Conservation (phyloP, 345 rosid genomes). For the Punica granatum region DNA sequence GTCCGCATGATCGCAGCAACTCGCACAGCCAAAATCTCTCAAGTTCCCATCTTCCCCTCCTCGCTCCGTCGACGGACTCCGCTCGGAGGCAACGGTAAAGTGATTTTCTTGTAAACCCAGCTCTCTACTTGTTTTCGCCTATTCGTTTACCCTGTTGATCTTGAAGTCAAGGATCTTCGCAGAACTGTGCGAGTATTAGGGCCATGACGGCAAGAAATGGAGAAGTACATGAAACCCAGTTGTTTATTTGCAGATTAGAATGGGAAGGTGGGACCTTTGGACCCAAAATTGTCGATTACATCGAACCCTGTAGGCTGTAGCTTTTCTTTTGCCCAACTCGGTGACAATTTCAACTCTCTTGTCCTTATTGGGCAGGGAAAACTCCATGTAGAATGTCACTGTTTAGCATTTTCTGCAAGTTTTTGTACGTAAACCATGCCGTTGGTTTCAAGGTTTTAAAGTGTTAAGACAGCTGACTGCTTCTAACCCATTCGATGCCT, state of each 20-base stretch:
- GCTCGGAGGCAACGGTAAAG: background rate
- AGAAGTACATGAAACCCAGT: background rate
- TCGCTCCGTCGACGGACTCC: background rate
- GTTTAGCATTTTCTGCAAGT: background rate
- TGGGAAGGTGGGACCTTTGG: background rate
- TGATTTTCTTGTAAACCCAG: background rate
- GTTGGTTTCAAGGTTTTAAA: background rate
- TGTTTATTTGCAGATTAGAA: background rate
- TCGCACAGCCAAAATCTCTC: no score
- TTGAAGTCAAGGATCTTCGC: background rate
- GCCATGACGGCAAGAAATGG: background rate
- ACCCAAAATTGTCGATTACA: background rate
- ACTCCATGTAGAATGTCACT: background rate
- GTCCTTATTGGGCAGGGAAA: background rate
- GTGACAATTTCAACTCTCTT: no score
- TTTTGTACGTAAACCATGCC: background rate
- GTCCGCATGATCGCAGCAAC: no score
- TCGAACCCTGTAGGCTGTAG: background rate
- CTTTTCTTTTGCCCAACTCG: no score
- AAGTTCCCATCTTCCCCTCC: background rate
- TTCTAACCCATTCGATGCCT: background rate
- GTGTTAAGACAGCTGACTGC: background rate
- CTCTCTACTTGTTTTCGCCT: no score
- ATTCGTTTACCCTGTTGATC: background rate
- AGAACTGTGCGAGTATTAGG: background rate